These are phyloP conservation scores for Geoglossum glabrum DNA, from an alignment of 495 filamentous ascomycete species.

Conservation along the genomic window DNA sequence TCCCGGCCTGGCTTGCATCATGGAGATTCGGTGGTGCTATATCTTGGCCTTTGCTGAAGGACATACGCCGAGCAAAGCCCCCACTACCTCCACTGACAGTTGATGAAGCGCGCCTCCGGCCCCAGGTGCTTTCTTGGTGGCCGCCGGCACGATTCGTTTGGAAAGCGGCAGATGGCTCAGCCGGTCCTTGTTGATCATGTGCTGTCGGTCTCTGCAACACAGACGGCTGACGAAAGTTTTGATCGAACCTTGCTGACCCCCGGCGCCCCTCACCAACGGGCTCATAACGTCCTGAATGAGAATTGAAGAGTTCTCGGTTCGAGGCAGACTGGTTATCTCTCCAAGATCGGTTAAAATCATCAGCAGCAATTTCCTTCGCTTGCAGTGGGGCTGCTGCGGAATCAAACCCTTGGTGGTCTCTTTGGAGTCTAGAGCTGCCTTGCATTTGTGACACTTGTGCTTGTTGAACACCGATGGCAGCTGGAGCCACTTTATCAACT, in stretches of 20 bases:
- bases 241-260: conserved; percentile 44
- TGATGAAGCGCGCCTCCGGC: conserved; percentile 66
- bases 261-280: conserved; percentile 61
- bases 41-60: conserved; percentile 28
- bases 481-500: conserved; percentile 58
- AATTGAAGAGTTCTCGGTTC: conserved; percentile 74
- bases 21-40: conserved; percentile 9
- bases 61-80: conserved; percentile 37
- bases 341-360: conserved; percentile 82
- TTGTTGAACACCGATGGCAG: conserved; percentile 26
- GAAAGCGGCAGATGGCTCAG: conserved; percentile 82
- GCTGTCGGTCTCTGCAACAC: conserved; percentile 53
- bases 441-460: conserved; percentile 9
- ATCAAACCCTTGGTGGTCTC: conserved; percentile 21
- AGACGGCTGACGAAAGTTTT: conserved; percentile 47
- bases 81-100: conserved; percentile 87
- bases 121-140: conserved; percentile 47
- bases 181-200: conserved; percentile 42
- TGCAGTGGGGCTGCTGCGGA: conserved; percentile 24
- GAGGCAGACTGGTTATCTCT: conserved; percentile 43
- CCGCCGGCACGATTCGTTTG: conserved; percentile 50
- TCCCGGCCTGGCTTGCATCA: conserved; percentile 15
- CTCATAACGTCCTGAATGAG: conserved; percentile 83
- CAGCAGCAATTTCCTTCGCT: conserved; percentile 75
- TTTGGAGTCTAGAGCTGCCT: conserved; percentile 13